phyloP scores from a whole-genome alignment of 2,329 filamentous ascomycete genomes.

The Didymosphaeria variabile region DNA sequence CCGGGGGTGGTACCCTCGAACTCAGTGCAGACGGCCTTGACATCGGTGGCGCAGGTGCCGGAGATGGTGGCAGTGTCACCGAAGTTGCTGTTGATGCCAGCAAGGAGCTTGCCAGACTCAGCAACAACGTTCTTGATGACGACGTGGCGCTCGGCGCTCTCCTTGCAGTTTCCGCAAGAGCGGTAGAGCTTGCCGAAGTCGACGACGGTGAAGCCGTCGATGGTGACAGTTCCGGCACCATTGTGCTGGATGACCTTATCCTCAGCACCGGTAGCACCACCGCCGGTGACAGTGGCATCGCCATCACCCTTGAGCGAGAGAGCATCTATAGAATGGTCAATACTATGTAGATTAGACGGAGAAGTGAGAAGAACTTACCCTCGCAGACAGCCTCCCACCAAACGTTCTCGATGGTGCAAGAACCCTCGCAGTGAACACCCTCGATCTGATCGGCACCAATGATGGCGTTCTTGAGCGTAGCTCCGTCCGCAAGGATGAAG shows the following conservation, averaged over 20 bases:
- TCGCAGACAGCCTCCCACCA: conserved; percentile 57
- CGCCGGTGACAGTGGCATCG: conserved; percentile 45
- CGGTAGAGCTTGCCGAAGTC: conserved; percentile 53
- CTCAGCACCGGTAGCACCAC: conserved; percentile 43
- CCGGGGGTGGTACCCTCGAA: conserved; percentile 32
- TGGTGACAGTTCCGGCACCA: conserved; percentile 46
- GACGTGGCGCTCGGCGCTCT: conserved; percentile 54
- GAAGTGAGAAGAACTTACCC: conserved; percentile 9
- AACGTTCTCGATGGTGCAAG: conserved; percentile 58
- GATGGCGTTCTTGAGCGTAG: conserved; percentile 61
- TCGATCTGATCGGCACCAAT: conserved; percentile 61
- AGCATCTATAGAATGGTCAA: conserved; percentile 25
- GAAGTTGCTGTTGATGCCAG: conserved; percentile 61
- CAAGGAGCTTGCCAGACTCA: conserved; percentile 46
- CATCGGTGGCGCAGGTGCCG: conserved; percentile 30
- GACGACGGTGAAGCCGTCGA: conserved; percentile 36
- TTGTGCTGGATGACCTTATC: conserved; percentile 56
- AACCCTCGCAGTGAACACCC: conserved; percentile 61
- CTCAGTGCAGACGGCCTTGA: conserved; percentile 31
- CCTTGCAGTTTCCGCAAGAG: conserved; percentile 57
- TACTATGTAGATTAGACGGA: background rate
- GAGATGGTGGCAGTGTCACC: conserved; percentile 55
- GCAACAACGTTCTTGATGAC: conserved; percentile 52
- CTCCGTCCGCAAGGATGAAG: conserved; percentile 60
- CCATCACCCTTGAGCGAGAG: conserved; percentile 40